Percentiles rank a stretch among this genome's conserved stretches.
Conservation (phyloP, 2,329 filamentous ascomycete species). For the Aureobasidium sp. region DNA sequence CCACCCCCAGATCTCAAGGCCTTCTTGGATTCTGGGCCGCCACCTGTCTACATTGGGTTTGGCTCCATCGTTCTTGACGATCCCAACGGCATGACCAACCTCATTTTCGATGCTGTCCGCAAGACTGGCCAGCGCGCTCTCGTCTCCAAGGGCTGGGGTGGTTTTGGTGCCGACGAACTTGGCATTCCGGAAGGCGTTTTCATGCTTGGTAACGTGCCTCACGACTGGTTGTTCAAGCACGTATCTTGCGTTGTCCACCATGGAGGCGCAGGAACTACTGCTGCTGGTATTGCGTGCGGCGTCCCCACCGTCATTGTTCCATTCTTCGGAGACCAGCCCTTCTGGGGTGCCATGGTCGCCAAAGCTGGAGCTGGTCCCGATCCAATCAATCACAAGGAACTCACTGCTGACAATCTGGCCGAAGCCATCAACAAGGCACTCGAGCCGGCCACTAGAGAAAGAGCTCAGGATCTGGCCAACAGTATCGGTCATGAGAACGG, state of each 20-base stretch:
- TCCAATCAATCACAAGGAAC: conserved; percentile 33
- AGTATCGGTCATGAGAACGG: conserved; percentile 35
- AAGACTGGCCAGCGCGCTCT: conserved; percentile 44
- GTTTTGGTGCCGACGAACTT: conserved; percentile 35
- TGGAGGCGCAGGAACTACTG: conserved; percentile 50
- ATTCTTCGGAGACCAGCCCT: conserved; percentile 48
- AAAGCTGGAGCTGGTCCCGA: conserved; percentile 22
- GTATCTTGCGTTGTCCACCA: conserved; percentile 50
- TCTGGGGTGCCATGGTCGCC: conserved; percentile 54
- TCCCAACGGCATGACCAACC: conserved; percentile 58
- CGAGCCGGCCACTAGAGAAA: conserved; percentile 23
- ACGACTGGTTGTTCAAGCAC: conserved; percentile 50
- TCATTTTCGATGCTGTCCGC: conserved; percentile 63
- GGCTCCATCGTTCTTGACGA: conserved; percentile 76
- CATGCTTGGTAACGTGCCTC: conserved; percentile 47
- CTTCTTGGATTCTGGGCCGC: conserved; percentile 61
- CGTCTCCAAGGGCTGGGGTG: conserved; percentile 55
- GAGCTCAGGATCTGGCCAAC: conserved; percentile 28
- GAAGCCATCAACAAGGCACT: conserved; percentile 34
- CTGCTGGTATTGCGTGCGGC: conserved; percentile 41
- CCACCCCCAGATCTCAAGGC: conserved; percentile 56
- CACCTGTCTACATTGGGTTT: conserved; percentile 75
- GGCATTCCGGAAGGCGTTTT: conserved; percentile 37
- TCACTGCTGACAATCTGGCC: conserved; percentile 33
- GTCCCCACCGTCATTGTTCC: conserved; percentile 45